Evolutionary conservation across 1,139 yeast species (phyloP), one percentile per base, ranked within the genome.

Genomic region (Yamadazyma dushanensis): DNA sequence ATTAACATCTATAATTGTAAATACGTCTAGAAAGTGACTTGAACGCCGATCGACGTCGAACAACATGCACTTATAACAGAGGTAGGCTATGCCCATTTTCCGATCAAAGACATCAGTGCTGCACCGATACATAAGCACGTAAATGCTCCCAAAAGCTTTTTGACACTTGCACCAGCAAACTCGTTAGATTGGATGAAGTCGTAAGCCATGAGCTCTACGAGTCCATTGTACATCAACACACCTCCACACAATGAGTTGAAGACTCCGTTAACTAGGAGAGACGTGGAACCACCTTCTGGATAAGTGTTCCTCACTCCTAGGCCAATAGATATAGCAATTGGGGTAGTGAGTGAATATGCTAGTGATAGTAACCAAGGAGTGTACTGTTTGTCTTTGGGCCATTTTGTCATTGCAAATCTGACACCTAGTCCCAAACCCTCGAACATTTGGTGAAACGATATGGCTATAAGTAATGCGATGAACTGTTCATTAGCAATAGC

Each of bases 1-100:
- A n/a, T n/a, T n/a, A n/a, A n/a, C n/a, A n/a, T n/a, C n/a, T n/a
- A n/a, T n/a, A n/a, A n/a, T n/a, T n/a, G n/a, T n/a, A n/a, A n/a
- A n/a, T n/a, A n/a, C n/a, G n/a, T n/a, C n/a, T n/a, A n/a, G n/a
- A n/a, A n/a, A n/a, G n/a, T n/a, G n/a, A n/a, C n/a, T n/a, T n/a
- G n/a, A n/a, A n/a, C n/a, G n/a, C n/a, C n/a, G n/a, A n/a, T n/a
- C n/a, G n/a, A n/a, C n/a, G n/a, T n/a, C n/a, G n/a, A n/a, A n/a
- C n/a, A n/a, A n/a, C n/a, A n/a, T n/a, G n/a, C n/a, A n/a, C n/a
- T n/a, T n/a, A n/a, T n/a, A n/a, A n/a, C n/a, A n/a, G n/a, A n/a
- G n/a, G n/a, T n/a, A n/a, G n/a, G n/a, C 38, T 44, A 67, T 18
- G 72, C 71, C 73, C 73, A 67, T 41, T 55, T 60, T 23, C 72